Evolutionary conservation across 2,329 filamentous ascomycete species (phyloP).

Genomic region (Alternaria brassicae): DNA sequence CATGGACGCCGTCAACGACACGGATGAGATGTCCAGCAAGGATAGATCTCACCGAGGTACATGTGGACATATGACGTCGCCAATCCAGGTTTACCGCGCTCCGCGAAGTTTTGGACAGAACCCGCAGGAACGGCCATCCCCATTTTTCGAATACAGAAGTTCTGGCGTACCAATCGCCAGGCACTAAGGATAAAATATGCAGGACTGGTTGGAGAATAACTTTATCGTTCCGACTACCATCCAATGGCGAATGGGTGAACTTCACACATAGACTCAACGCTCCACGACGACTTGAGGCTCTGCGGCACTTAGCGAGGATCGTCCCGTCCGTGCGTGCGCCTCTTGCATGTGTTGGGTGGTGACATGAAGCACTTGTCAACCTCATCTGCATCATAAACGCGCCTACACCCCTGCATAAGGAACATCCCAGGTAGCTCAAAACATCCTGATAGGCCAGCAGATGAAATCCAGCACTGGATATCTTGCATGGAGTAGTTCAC

Average conservation of each 20-base stretch:
- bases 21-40: not conserved
- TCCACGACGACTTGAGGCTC: conserved; percentile 12
- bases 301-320: conserved; percentile 9
- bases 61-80: not conserved
- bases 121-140: not conserved
- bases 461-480: not conserved
- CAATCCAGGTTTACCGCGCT: not conserved
- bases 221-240: not conserved
- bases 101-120: not conserved
- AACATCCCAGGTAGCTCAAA: not conserved
- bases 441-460: not conserved
- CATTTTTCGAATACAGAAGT: conserved; percentile 2
- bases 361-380: conserved; percentile 10
- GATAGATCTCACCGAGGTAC: not conserved
- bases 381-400: conserved; percentile 8
- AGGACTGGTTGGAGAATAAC: not conserved
- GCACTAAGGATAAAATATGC: not conserved
- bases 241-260: not conserved
- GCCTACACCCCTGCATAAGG: conserved; percentile 1
- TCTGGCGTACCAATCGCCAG: not conserved
- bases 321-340: conserved; percentile 1
- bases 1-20: not conserved
- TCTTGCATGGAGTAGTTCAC: not conserved
- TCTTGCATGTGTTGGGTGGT: conserved; percentile 6
- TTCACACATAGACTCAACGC: conserved; percentile 1